Evolutionary conservation across 2,329 filamentous ascomycete species (phyloP), one percentile per base, ranked within the genome.

Genomic region (Didymella pinodella): DNA sequence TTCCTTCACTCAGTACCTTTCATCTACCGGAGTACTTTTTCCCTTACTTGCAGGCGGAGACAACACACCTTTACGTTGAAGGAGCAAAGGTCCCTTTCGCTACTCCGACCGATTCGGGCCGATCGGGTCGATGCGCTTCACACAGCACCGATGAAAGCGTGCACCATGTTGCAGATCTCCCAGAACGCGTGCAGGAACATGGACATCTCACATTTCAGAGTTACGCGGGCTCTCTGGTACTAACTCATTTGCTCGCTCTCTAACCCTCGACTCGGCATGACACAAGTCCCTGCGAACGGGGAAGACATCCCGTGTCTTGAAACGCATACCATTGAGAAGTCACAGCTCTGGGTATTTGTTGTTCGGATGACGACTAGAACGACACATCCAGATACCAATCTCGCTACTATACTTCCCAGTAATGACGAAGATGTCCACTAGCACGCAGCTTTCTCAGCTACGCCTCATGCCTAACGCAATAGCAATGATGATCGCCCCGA

Each of bases 61-160:
- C 11, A 14, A 14, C 31, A 12, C 11, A 32, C 11, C 12, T 16
- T 32, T 11, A 14, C 12, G 14, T 31, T 12, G 11, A 6, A 14
- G 12, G 4, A 14, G 31, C 12, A 16, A 32, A 32, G 11, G 12
- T 32, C 31, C 11, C 12, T 32, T 16, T 14, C 31, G 31, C 50
- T 16, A 10, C 7, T 14, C 40, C 18, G 67, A 54, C 52, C 62
- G 58, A 78, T 77, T 62, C 65, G 75, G 47, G 73, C 79, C 40
- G 67, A 81, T 58, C 67, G 79, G 57, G 74, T 76, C 47, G 77
- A 82, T 54, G 77, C 78, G 1, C 31, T 49, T 41, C 50, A 54
- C 14, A 50, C 18, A 14, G 18, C 12, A 50, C 47, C 22, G 54
- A 54, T 16, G 56, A 43, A 53, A 54, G 29, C 50, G 26, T 46